phyloP scores from a whole-genome alignment of 106 monocot species.

The Acanthochlamys bracteata region DNA sequence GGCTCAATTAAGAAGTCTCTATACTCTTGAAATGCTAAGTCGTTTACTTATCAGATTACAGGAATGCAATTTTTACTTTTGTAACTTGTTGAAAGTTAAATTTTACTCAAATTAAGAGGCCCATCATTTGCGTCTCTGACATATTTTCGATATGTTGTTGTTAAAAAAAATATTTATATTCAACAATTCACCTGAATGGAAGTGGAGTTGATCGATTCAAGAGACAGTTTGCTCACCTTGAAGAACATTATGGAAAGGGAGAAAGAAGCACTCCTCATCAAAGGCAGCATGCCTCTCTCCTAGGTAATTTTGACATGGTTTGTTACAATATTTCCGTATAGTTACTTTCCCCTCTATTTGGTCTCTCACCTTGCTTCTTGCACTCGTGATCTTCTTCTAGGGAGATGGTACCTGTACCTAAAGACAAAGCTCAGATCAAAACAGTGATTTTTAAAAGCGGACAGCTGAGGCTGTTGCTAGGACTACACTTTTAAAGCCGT shows the following conservation, averaged over 20 bases:
- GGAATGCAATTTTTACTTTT: too few species aligned
- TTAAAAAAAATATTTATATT: not conserved
- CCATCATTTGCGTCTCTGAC: too few species aligned
- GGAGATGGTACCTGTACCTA: slow-evolving; percentile 29
- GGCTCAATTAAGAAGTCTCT: too few species aligned
- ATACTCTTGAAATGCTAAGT: too few species aligned
- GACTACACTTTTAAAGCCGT: slow-evolving; percentile 23
- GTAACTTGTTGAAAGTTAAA: too few species aligned
- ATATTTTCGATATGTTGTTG: too few species aligned
- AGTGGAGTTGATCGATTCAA: slow-evolving; percentile 93
- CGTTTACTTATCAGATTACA: too few species aligned
- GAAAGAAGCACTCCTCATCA: slow-evolving; percentile 59
- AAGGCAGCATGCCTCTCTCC: slow-evolving; percentile 71
- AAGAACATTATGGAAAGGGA: slow-evolving; percentile 70
- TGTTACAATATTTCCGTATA: too few species aligned
- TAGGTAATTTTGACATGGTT: slow-evolving; percentile 30
- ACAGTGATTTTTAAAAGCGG: slow-evolving; percentile 28
- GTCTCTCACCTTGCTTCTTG: too few species aligned
- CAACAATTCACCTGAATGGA: slow-evolving; percentile 3
- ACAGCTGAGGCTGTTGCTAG: slow-evolving; percentile 20
- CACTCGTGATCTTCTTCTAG: not conserved
- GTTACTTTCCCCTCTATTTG: too few species aligned
- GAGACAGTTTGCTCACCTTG: slow-evolving; percentile 85
- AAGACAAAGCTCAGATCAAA: slow-evolving; percentile 16
- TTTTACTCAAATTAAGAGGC: too few species aligned